These are phyloP conservation scores for Wickerhamiella spandovensis DNA, from an alignment of 805 yeast genomes.

Conservation along the genomic window DNA sequence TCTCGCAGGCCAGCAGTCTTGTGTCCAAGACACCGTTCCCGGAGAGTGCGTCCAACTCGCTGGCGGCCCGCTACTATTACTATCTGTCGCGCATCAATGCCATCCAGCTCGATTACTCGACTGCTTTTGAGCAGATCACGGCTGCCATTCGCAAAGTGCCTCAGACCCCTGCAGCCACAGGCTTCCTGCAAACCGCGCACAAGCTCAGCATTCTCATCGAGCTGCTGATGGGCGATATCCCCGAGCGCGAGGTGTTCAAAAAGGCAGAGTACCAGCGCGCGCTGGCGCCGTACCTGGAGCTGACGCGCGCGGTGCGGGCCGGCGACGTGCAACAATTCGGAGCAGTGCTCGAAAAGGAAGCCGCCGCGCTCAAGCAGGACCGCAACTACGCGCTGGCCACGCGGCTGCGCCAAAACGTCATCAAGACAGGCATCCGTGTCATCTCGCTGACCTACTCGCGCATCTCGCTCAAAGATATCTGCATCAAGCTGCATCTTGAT, in stretches of 20 bases:
- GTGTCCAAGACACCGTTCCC: conserved; percentile 87
- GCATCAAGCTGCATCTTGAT: conserved; percentile 81
- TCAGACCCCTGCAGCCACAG: conserved; percentile 69
- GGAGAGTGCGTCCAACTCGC: conserved; percentile 65
- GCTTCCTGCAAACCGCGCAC: conserved; percentile 80
- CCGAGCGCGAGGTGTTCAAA: conserved; percentile 71
- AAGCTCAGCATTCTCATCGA: conserved; percentile 82
- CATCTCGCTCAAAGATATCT: conserved; percentile 85
- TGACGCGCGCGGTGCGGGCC: conserved; percentile 79
- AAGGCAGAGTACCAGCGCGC: conserved; percentile 46
- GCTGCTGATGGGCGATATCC: conserved; percentile 91
- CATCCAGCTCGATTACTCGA: conserved; percentile 81
- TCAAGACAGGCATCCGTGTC: conserved; percentile 92
- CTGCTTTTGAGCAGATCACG: conserved; percentile 78
- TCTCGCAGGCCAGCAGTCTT: conserved; percentile 76
- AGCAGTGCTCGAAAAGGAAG: conserved; percentile 51
- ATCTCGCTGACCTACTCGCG: conserved; percentile 82
- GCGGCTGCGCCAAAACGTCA: conserved; percentile 89
- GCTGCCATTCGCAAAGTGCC: conserved; percentile 97
- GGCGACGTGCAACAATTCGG: conserved; percentile 83
- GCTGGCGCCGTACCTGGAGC: conserved; percentile 68
- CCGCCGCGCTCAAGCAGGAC: conserved; percentile 51
- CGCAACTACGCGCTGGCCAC: conserved; percentile 73
- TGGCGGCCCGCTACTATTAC: conserved; percentile 83
- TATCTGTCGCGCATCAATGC: conserved; percentile 85